phyloP scores from a whole-genome alignment of 257 asterid genomes.

The Thymus quinquecostatus region DNA sequence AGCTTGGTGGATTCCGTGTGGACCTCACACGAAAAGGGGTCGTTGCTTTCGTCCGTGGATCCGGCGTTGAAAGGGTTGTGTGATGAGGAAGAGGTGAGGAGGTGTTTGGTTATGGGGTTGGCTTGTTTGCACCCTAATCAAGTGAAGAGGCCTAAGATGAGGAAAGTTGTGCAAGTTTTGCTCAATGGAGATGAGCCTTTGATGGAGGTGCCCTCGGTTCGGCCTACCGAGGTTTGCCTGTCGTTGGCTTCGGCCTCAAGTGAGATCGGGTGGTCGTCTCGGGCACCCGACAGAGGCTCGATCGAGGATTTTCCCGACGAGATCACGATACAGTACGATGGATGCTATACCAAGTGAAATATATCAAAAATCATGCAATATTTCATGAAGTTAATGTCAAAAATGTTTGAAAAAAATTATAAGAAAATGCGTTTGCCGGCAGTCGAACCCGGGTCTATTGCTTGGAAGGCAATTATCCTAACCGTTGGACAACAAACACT shows the following conservation, averaged over 20 bases:
- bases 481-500: conserved; percentile 92
- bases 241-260: conserved; percentile 47
- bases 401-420: no score
- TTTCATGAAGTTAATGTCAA: no score
- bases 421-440: no score
- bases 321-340: conserved; percentile 41
- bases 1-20: conserved; percentile 58
- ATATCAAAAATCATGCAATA: no score
- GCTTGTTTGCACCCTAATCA: conserved; percentile 71
- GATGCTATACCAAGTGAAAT: conserved; percentile 19
- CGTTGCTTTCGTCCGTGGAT: conserved; percentile 49
- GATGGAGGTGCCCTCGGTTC: conserved; percentile 49
- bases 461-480: conserved; percentile 92
- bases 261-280: conserved; percentile 20
- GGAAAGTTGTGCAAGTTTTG: conserved; percentile 59
- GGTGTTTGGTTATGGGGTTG: conserved; percentile 53
- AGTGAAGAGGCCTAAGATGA: conserved; percentile 63
- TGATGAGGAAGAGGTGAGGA: conserved; percentile 48
- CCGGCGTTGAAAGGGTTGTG: conserved; percentile 33
- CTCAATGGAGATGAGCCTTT: conserved; percentile 52
- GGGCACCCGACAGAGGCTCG: not conserved
- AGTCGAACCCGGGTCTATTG: no score
- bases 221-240: conserved; percentile 52
- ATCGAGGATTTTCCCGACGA: conserved; percentile 36
- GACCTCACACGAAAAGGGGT: conserved; percentile 45